Base-by-base conservation (phyloP, 352 stramenopile species). In the Globisporangium perplexum region DNA sequence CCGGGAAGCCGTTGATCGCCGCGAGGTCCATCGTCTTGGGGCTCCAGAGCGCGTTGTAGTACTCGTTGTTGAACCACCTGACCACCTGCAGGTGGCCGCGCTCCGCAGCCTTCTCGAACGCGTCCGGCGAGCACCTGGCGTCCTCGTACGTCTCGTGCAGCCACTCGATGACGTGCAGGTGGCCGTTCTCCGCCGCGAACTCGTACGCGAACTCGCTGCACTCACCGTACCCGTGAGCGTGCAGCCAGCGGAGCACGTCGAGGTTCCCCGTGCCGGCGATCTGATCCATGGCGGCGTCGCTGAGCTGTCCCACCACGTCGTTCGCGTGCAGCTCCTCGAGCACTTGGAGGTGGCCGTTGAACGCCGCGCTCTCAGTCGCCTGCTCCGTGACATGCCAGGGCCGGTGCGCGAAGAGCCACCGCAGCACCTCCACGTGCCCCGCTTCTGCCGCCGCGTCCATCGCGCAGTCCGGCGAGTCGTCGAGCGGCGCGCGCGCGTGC, bases 191-290 rank as follows among this genome's bases (percentile, higher is more conserved):
- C 6, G 65, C 65, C 3, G 62, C 62, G 4, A 36, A 24, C 35
- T 71, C 59, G 48, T 71, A 65, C 18, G 57, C 57, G 42, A 56
- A 44, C 23, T 23, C n/a, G 18, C 43, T 62, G 53, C 30, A 59
- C 22, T 31, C 48, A 8, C 51, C 36, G 17, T 43, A 47, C 5
- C 45, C 38, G 24, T 67, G 49, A 4, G 18, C 30, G 50, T 71
- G 52, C 22, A 72, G 65, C 65, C 62, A 72, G 26, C 59, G 46
- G 7, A 70, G 44, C 61, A 72, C 57, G 10, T 57, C 62, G 18
- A 71, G 45, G 36, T 65, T 43, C 15, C 62, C 65, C 10, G 39
- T 24, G 11, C 47, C 38, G 1, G 61, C 60, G 18, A 56, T 49
- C 23, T 53, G 39, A 39, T 63, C 62, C 61, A 70, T 67, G 20